phyloP scores from a whole-genome alignment of 805 yeast species.

The Lipomyces spencermartinsiae region DNA sequence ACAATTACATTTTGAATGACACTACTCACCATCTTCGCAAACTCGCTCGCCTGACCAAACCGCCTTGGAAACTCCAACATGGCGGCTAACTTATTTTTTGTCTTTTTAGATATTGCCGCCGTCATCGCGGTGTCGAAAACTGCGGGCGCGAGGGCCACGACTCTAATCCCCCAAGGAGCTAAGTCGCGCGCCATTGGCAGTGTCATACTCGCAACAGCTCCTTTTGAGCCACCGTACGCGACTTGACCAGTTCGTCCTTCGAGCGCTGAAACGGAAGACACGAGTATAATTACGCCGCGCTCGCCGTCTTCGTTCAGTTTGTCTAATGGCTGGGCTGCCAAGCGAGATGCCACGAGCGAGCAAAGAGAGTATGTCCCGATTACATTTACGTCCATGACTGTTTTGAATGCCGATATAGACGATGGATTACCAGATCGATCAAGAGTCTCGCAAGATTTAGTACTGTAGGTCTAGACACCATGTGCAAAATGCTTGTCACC shows the following conservation, averaged over 20 bases:
- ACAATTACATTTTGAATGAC: slow-evolving; percentile 23
- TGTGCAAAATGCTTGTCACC: slow-evolving; percentile 10
- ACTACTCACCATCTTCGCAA: slow-evolving; percentile 20
- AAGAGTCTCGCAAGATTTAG: slow-evolving; percentile 16
- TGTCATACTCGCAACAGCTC: slow-evolving; percentile 25
- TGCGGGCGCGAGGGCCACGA: slow-evolving; percentile 25
- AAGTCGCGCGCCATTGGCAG: slow-evolving; percentile 35
- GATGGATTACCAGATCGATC: slow-evolving; percentile 18
- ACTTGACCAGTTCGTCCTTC: slow-evolving; percentile 33
- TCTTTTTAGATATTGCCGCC: slow-evolving; percentile 9
- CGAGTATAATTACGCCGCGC: slow-evolving; percentile 27
- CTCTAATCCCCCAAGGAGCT: slow-evolving; percentile 31
- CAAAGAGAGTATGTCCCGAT: slow-evolving; percentile 25
- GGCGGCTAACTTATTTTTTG: slow-evolving; percentile 4
- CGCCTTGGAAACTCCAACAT: slow-evolving; percentile 30
- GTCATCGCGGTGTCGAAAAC: slow-evolving; percentile 33
- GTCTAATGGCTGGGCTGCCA: slow-evolving; percentile 14
- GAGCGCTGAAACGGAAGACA: slow-evolving; percentile 31
- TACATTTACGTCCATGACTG: slow-evolving; percentile 29
- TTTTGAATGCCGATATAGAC: slow-evolving; percentile 21
- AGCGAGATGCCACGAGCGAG: slow-evolving; percentile 24
- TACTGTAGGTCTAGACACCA: background rate
- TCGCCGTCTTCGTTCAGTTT: slow-evolving; percentile 22
- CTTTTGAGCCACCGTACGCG: slow-evolving; percentile 38
- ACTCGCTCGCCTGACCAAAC: slow-evolving; percentile 30